Conservation (phyloP, 1,284 basidiomycete species). For the Thecaphora thlaspeos region DNA sequence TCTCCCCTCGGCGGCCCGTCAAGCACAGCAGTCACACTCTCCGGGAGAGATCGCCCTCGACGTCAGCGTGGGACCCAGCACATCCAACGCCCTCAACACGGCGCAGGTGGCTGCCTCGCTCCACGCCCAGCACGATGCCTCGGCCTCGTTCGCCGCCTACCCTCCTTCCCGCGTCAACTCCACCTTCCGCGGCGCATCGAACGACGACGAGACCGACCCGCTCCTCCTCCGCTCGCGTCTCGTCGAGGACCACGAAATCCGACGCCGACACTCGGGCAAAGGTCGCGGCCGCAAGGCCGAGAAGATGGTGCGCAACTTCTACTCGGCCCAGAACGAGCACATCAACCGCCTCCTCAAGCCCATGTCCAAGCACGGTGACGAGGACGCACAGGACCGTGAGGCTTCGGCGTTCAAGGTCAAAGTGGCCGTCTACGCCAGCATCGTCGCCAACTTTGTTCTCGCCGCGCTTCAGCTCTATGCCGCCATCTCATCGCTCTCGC, state of each 20-base stretch:
- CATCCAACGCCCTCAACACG: constrained; percentile 5
- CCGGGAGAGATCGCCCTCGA: constrained; percentile 35
- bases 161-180: no score
- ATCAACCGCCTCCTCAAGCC: constrained; percentile 81
- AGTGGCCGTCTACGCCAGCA: constrained; percentile 81
- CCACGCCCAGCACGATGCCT: no score
- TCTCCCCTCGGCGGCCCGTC: constrained; percentile 17
- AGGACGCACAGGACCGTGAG: constrained; percentile 69
- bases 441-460: constrained; percentile 68
- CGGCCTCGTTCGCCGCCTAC: no score
- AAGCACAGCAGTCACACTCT: no score
- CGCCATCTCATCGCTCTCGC: constrained; percentile 77
- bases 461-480: constrained; percentile 66
- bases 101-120: neutral
- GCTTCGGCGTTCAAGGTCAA: constrained; percentile 64
- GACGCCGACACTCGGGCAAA: constrained; percentile 55
- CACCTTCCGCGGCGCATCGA: no score
- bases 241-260: constrained; percentile 58
- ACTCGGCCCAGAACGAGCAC: constrained; percentile 81
- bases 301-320: constrained; percentile 67
- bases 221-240: constrained; percentile 58
- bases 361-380: constrained; percentile 77
- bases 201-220: constrained; percentile 56
- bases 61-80: constrained; percentile 35
- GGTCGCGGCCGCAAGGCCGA: constrained; percentile 55